Evolutionary conservation across 1,284 basidiomycete species (phyloP), one percentile per base, ranked within the genome.

Genomic region (Naganishia sp.): DNA sequence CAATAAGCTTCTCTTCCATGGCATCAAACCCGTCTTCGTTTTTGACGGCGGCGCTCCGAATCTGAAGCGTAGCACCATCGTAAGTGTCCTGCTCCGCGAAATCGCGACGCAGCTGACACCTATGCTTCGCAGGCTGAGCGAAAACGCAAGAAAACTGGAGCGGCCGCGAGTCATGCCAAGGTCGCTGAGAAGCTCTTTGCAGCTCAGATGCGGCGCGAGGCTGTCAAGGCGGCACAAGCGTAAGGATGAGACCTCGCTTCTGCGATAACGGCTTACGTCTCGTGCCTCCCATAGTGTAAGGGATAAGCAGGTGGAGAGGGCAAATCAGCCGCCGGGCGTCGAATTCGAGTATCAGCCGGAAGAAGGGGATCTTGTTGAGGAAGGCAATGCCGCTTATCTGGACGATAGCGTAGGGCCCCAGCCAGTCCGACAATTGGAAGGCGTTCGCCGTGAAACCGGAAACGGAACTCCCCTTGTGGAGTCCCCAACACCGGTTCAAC

Each of bases 11-110:
- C 80, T 99, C 55, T 98, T 94, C 80, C 94, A 96, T 75, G 94
- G 94, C 15, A 94, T 97, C 76, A 94, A 91, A 76, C 94, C 94
- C 0, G 93, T 98, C 28, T 98, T 98, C 75, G 93, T 98, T 9
- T 98, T 98, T 75, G 94, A 98, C 78, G 94, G 94, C 42, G 94
- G 92, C 31, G 94, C 94, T 0, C 94, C 94, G 1, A 85, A 82
- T 3, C 79, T 98, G 72, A 98, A 98, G 82, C 85, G 88, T 73
- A 83, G 84, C 55, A 97, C 94, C 1, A 88, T 97, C 70, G 93
- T 93, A 71, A 67, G 88, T 31, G 33, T 46, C 18, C 6, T 44
- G 21, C 36, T 49, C 46, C 31, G 5, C 10, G 21, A 42, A 15
- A 42, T 9, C 28, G 45, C 43, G 23, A 16, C 10, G 1, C 9